Evolutionary conservation across 495 filamentous ascomycete genomes (phyloP), one percentile per base, ranked within the genome.

Genomic region (Choiromyces venosus): DNA sequence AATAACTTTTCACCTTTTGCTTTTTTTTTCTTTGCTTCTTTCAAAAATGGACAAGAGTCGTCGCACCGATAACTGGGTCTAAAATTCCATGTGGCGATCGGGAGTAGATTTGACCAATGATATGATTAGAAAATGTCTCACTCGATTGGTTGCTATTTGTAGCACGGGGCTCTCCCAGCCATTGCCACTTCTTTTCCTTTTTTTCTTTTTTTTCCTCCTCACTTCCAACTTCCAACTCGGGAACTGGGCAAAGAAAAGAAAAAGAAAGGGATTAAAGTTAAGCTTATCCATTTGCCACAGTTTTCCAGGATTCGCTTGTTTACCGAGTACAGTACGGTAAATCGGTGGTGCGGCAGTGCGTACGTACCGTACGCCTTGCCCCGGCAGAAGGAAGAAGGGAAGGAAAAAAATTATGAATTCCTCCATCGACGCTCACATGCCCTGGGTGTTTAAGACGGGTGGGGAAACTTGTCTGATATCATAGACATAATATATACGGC

Each of bases 281-380:
- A 61, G 52, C 52, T 61, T 61, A 61, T 61, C 52, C 52, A 61
- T 61, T 61, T 29, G 52, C 52, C 52, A 61, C 52, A 61, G 52
- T 61, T 29, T 29, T 29, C 52, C n/a, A 61, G 25, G 52, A 61
- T 61, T 61, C 52, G 52, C 52, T 61, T 61, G 29, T 61, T 61
- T 61, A 61, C 52, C 52, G 52, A 61, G 52, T n/a, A n/a, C n/a
- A n/a, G n/a, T n/a, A n/a, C n/a, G n/a, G n/a, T 10, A 61, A 29
- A 12, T 61, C 1, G 25, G n/a, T 29, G n/a, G n/a, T 4, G n/a
- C n/a, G n/a, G n/a, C n/a, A n/a, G n/a, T n/a, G n/a, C n/a, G n/a
- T n/a, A n/a, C n/a, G n/a, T n/a, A n/a, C n/a, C 4, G 52, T 25
- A 61, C 52, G 10, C 52, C n/a, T 14, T 3, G 52, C n/a, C 52